Evolutionary conservation across 768 basidiomycete species (phyloP), one percentile per base, ranked within the genome.

Genomic region (Dentipellis sp.): DNA sequence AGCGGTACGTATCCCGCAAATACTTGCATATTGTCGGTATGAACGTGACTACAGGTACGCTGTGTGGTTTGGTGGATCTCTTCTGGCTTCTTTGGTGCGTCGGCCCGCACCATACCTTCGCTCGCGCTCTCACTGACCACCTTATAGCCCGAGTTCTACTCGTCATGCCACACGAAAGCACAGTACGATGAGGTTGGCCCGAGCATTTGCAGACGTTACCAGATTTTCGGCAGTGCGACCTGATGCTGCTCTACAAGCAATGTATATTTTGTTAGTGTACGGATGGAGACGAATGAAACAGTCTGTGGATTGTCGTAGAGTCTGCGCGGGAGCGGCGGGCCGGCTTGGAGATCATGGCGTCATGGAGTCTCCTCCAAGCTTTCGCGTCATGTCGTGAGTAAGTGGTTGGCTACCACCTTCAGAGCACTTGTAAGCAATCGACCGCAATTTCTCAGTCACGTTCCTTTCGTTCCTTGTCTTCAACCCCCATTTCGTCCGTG

Each of bases 51-150:
- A 10, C 54, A 88, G 87, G 59, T 88, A 91, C 59, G 97, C 97
- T 17, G 97, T 98, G 34, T 99, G 97, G 97, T 98, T 90, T 65
- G 97, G 97, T 64, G 97, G 97, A 23, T 94, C 91, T 7, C 78
- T 98, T 37, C 79, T 98, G 59, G 97, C 94, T 5, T 94, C 92
- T 53, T 78, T 95, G 63, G 92, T 94, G 61, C 71, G 84, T 75
- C 10, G 17, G 23, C 16, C 36, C n/a, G 36, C 9, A 22, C 50
- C 19, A 21, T 50, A 22, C 3, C 55, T 9, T 22, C 12, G 16
- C 17, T 9, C 45, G 14, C 16, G 16, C 23, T 29, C 4, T 14
- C 40, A 52, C 10, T 46, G 16, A 22, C 39, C 37, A 23, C 45
- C 38, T 10, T 14, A 19, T 64, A 94, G 89, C 93, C 94, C 63